Base-by-base conservation (phyloP, 2,329 filamentous ascomycete species). In the Calonectria leucothoes region DNA sequence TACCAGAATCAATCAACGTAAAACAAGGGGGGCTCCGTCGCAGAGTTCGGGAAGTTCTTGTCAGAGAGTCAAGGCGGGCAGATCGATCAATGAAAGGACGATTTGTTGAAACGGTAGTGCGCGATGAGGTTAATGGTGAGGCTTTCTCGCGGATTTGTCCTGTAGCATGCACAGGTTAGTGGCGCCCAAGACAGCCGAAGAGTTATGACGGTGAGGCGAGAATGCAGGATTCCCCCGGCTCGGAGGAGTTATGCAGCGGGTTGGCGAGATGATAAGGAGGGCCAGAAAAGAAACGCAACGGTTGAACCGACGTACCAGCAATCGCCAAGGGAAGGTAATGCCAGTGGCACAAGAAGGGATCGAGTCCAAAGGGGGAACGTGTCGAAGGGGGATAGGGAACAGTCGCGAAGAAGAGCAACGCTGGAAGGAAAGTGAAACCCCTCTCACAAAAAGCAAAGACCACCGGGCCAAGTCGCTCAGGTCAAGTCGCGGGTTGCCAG, bases 401-500 rank as follows among this genome's bases (percentile, higher is more conserved):
- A 70, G 75, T 77, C 75, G 70, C 37, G n/a, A 27, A 69, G 73
- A 76, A 72, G 73, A 77, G 75, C 74, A 77, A 80, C 65, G 72
- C 69, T 69, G 75, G 73, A 74, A 77, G 73, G 74, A 52, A 78
- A 78, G 76, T 80, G 77, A 80, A 80, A 75, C 77, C 70, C 75
- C 77, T 75, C 79, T 79, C 70, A 72, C 64, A 76, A 80, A 80
- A 79, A 79, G 77, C 75, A 80, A 79, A 78, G 75, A 68, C 73
- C 66, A 68, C 71, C 68, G 57, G 68, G 55, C 52, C 55, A 71
- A 52, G 66, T 63, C 65, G 33, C 45, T 48, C 48, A 69, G 49
- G 65, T 67, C 23, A 61, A 33, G 68, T 74, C 69, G 64, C 78
- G 76, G 77, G 76, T 72, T 63, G 78, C 69, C 74, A 71, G 74